Evolutionary conservation across 2,329 filamentous ascomycete species (phyloP), one percentile per base, ranked within the genome.

Genomic region (Emergomyces africanus): DNA sequence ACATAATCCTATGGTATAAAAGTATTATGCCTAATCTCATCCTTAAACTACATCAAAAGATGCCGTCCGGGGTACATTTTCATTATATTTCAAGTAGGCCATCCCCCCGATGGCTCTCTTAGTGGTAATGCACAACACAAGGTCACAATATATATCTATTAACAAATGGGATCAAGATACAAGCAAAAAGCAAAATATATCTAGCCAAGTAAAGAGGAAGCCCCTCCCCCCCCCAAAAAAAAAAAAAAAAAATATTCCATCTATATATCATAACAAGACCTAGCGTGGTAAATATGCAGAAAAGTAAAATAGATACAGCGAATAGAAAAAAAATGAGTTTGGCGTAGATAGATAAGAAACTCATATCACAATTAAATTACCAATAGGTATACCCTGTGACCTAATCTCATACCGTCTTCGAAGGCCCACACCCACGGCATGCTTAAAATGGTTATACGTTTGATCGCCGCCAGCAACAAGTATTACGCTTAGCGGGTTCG

Each of bases 401-500:
- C 87, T 83, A 49, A 96, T 84, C 67, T 83, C 83, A 72, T 90
- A 96, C 66, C 89, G 79, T 69, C 90, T 81, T 68, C 88, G 83
- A 62, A 96, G 75, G 0, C 89, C 90, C 2, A 96, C 72, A 3
- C 83, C 85, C 58, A 77, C 79, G n/a, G 87, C 84, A 50, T 76
- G 74, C 48, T 74, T 77, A 37, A 96, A 77, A 59, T 85, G 73
- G 33, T 80, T 78, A 65, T 90, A 87, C 12, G 82, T 83, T 59
- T 80, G 78, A 10, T 84, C 78, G 0, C 85, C 86, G 0, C 88
- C 90, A 0, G 83, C 83, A 23, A 95, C 82, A 82, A 97, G 88
- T 44, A 95, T 80, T 82, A 96, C 84, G 14, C 88, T 83, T 42
- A 97, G 86, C 2, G 85, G 86, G 66, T 90, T 80, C 48, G 84